Conservation (phyloP, 164 flowering plant genomes). For the Cinnamomum micranthum region DNA sequence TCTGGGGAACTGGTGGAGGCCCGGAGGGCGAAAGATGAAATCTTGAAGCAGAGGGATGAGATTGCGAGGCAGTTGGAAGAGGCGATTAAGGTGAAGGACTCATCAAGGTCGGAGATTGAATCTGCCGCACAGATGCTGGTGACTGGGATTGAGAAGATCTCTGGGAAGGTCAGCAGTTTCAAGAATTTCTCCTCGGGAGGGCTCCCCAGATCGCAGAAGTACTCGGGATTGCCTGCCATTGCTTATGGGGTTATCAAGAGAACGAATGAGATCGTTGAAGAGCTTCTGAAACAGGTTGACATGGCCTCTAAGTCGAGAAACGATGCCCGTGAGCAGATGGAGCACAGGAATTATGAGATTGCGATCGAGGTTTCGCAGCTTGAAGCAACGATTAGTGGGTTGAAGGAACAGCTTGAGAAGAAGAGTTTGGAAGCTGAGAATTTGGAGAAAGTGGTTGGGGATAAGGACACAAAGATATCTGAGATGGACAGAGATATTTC, state of each 20-base stretch:
- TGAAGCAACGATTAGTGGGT: constrained; percentile 67
- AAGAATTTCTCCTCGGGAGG: constrained; percentile 60
- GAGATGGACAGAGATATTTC: constrained; percentile 47
- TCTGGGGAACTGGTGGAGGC: constrained; percentile 45
- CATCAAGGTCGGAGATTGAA: constrained; percentile 57
- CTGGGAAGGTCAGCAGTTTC: constrained; percentile 62
- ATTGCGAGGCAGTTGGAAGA: constrained; percentile 35
- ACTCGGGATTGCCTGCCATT: constrained; percentile 69
- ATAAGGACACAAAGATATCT: constrained; percentile 44
- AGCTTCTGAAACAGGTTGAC: constrained; percentile 70
- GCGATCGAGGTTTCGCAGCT: constrained; percentile 97
- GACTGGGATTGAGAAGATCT: constrained; percentile 79
- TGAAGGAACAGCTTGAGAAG: constrained; percentile 62
- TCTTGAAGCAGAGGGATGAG: constrained; percentile 49
- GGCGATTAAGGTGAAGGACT: constrained; percentile 42
- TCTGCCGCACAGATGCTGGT: constrained; percentile 66
- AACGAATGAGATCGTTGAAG: constrained; percentile 87
- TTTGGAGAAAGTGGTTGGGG: constrained; percentile 43
- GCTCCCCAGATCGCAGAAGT: constrained; percentile 78
- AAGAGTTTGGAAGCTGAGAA: constrained; percentile 41
- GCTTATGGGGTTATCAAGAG: constrained; percentile 93
- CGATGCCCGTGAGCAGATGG: constrained; percentile 77
- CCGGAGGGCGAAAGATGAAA: constrained; percentile 45
- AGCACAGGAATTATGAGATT: constrained; percentile 88
- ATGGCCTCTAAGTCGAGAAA: constrained; percentile 55